A percentile compares a stretch with the other conserved stretches of the same genome.
phyloP scores from a whole-genome alignment of 1,139 yeast species.

The Kurtzmaniella natalensis region DNA sequence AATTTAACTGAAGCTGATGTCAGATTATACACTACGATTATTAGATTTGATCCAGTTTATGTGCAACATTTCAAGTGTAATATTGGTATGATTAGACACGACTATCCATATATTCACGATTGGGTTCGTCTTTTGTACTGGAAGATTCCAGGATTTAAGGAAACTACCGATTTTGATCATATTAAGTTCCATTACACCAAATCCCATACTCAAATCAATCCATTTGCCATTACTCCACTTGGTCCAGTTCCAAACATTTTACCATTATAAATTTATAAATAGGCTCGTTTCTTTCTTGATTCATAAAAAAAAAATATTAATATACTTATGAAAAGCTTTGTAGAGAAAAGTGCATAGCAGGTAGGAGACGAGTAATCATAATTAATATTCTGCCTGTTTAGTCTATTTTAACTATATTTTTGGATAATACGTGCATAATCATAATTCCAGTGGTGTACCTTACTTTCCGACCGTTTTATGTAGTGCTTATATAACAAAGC shows the following conservation, averaged over 20 bases:
- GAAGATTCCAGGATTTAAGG: constrained; percentile 71
- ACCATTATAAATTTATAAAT: constrained; percentile 22
- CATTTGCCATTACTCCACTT: constrained; percentile 75
- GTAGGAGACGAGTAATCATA: no score
- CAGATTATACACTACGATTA: constrained; percentile 59
- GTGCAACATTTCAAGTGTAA: constrained; percentile 70
- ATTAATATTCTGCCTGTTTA: no score
- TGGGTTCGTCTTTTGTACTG: constrained; percentile 86
- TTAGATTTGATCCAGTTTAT: constrained; percentile 11
- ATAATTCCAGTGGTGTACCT: no score
- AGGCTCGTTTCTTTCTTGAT: no score
- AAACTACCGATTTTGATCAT: constrained; percentile 83
- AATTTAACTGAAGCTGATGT: constrained; percentile 85
- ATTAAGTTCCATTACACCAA: constrained; percentile 86
- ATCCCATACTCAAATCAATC: constrained; percentile 78
- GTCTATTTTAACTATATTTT: no score
- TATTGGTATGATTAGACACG: constrained; percentile 71
- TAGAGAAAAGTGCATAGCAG: no score
- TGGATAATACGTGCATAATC: no score
- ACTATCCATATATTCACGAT: constrained; percentile 72
- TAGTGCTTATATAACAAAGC: no score
- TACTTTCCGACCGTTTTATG: no score
- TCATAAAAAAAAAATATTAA: no score
- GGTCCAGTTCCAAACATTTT: constrained; percentile 83
- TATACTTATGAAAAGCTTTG: no score